Evolutionary conservation across 1,284 basidiomycete genomes (phyloP).

Genomic region (Ganoderma lucidum): DNA sequence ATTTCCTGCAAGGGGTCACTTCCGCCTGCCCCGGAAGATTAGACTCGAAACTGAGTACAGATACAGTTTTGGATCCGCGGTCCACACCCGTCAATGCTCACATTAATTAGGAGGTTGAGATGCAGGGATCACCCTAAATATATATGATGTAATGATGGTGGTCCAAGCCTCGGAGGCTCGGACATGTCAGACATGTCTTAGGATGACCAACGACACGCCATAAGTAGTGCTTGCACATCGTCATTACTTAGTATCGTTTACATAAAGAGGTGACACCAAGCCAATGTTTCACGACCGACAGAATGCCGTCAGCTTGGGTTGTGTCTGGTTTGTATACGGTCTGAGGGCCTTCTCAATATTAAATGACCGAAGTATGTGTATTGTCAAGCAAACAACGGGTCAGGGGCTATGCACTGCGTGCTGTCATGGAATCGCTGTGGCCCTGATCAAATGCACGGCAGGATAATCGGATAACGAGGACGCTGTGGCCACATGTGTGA

Average conservation of each 20-base stretch:
- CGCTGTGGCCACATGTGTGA: conserved; percentile 4
- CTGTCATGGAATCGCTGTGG: background rate
- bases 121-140: background rate
- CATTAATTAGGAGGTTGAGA: conserved; percentile 5
- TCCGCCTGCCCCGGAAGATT: conserved; percentile 2
- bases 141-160: background rate
- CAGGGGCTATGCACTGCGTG: background rate
- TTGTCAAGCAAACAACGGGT: background rate
- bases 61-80: conserved; percentile 8
- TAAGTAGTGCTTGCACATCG: too few relatives aligned
- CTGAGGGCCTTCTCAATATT: background rate
- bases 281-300: background rate
- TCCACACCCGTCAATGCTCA: background rate
- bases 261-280: background rate
- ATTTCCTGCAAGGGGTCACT: conserved; percentile 1
- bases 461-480: conserved; percentile 8
- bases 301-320: background rate
- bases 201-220: background rate
- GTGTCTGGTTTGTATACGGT: background rate
- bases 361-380: background rate
- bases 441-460: background rate
- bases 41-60: conserved; percentile 5
- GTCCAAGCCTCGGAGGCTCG: conserved; percentile 4
- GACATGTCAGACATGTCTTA: background rate
- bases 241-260: background rate